Evolutionary conservation across 768 basidiomycete species (phyloP).

Genomic region (Grammothele lineata): DNA sequence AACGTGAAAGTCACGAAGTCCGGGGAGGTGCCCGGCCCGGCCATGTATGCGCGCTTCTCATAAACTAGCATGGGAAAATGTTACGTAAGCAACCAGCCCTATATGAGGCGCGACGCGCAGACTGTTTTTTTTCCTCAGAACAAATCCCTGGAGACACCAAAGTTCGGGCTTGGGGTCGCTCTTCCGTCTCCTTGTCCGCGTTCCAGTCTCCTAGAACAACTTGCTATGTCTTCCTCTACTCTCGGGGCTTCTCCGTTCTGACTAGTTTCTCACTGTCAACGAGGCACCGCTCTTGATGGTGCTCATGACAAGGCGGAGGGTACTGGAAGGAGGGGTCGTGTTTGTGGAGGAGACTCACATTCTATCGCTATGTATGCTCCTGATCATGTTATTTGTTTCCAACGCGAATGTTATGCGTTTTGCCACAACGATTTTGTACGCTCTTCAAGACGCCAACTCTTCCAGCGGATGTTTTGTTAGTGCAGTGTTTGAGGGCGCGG

Average conservation of each 20-base stretch:
- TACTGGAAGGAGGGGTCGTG: conserved; percentile 33
- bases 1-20: conserved; percentile 1
- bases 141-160: conserved; percentile 81
- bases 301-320: conserved; percentile 54
- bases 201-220: conserved; percentile 83
- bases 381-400: too few species aligned
- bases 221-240: conserved; percentile 28
- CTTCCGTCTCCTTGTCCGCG: conserved; percentile 88
- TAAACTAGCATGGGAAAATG: conserved; percentile 32
- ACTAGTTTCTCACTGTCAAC: conserved; percentile 40
- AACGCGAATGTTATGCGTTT: too few species aligned
- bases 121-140: conserved; percentile 39
- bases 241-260: conserved; percentile 36
- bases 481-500: too few species aligned
- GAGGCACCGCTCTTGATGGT: conserved; percentile 72
- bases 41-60: not conserved
- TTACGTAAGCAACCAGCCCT: conserved; percentile 38
- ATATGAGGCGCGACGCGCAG: conserved; percentile 22
- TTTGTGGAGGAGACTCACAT: conserved; percentile 34
- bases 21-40: conserved; percentile 3
- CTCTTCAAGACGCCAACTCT: too few species aligned
- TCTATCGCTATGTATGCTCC: not conserved
- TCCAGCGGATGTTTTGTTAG: too few species aligned
- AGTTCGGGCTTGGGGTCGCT: conserved; percentile 88
- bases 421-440: too few species aligned